These are phyloP conservation scores for Sugiyamaella valdiviana DNA, from an alignment of 805 yeast genomes.

Conservation along the genomic window DNA sequence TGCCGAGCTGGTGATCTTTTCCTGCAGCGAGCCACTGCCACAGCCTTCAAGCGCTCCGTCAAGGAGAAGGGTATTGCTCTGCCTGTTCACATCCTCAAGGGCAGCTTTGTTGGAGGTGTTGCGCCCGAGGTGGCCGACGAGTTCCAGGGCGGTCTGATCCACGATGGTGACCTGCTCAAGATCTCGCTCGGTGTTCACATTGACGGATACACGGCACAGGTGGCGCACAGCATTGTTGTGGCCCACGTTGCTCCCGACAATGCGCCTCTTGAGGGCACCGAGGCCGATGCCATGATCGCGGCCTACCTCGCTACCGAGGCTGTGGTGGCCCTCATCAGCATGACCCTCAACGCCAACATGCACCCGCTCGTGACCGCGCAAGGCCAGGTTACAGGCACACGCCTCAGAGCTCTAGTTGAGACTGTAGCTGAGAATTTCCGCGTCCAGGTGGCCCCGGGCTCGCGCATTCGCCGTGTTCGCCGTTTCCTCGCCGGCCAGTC, in stretches of 20 bases:
- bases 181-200: conserved; percentile 83
- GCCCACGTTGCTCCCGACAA: conserved; percentile 46
- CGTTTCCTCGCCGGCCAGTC: conserved; percentile 95
- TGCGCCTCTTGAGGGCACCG: conserved; percentile 76
- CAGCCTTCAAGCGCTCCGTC: conserved; percentile 48
- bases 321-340: conserved; percentile 67
- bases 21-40: conserved; percentile 51
- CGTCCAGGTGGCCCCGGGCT: conserved; percentile 86
- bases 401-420: conserved; percentile 72
- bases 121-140: conserved; percentile 59
- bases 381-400: conserved; percentile 52
- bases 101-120: conserved; percentile 70
- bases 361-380: conserved; percentile 13
- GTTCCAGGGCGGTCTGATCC: conserved; percentile 41
- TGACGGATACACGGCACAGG: conserved; percentile 89
- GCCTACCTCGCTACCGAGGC: conserved; percentile 86
- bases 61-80: conserved; percentile 84
- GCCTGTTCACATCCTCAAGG: conserved; percentile 85
- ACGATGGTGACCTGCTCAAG: conserved; percentile 80
- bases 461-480: conserved; percentile 84
- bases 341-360: conserved; percentile 54
- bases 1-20: conserved; percentile 80
- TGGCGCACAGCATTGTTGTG: conserved; percentile 76
- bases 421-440: conserved; percentile 77
- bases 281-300: conserved; percentile 88